Percentiles rank a stretch among this genome's conserved stretches.
These are phyloP conservation scores for sorghum (Sorghum bicolor) DNA, from an alignment of 176 grass and related monocot species.

Conservation along the genomic window Sorghum_bicolor_NCBIv3 NC_012871.2:63946501-63947000, in stretches of 20 bases:
- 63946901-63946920: background rate
- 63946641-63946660: background rate
- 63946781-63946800: constrained; percentile 12
- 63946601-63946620: background rate
- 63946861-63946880: constrained; percentile 40
- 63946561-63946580: background rate
- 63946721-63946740: background rate
- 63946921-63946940: constrained; percentile 23
- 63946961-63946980: constrained; percentile 15
- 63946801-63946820: constrained; percentile 18
- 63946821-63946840: constrained; percentile 22
- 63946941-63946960: background rate
- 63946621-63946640: background rate
- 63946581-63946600: background rate
- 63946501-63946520: background rate
- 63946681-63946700: constrained; percentile 16
- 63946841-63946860: constrained; percentile 32
- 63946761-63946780: background rate
- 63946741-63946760: background rate
- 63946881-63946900: constrained; percentile 54
- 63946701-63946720: background rate
- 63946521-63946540: constrained; percentile 13
- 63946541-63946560: background rate
- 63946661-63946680: background rate
- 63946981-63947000: constrained; percentile 27